Percentiles rank a stretch among this genome's conserved stretches.
phyloP scores from a whole-genome alignment of 805 yeast species.

The Saccharomycopsis babjevae region DNA sequence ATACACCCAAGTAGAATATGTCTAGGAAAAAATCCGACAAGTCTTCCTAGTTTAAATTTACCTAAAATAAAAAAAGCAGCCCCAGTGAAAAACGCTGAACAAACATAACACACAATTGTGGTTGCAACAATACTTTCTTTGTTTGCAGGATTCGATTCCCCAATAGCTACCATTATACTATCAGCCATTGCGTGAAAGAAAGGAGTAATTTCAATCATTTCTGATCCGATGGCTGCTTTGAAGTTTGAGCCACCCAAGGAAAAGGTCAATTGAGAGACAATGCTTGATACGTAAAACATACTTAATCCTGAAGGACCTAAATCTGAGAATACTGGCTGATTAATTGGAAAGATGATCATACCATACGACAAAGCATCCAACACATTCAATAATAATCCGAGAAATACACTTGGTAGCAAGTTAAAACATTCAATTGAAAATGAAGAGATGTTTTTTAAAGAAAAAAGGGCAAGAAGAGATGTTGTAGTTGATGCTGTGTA shows the following conservation, averaged over 20 bases:
- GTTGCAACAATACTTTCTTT: constrained; percentile 62
- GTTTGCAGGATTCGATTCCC: constrained; percentile 25
- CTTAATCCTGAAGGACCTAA: constrained; percentile 86
- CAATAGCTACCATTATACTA: constrained; percentile 48
- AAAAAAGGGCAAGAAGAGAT: not conserved
- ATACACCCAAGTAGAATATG: constrained; percentile 95
- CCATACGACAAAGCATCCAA: constrained; percentile 94
- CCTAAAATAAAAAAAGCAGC: constrained; percentile 69
- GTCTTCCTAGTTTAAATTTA: constrained; percentile 64
- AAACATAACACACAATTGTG: constrained; percentile 74
- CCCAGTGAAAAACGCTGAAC: constrained; percentile 82
- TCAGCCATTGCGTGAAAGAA: constrained; percentile 94
- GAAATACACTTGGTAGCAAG: constrained; percentile 60
- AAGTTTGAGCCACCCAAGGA: constrained; percentile 89
- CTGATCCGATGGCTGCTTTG: constrained; percentile 87
- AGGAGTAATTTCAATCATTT: constrained; percentile 98
- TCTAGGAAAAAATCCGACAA: constrained; percentile 92
- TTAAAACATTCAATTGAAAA: not conserved
- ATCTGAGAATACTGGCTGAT: constrained; percentile 63
- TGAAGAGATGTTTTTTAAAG: not conserved
- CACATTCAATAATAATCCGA: constrained; percentile 78
- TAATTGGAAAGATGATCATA: constrained; percentile 92
- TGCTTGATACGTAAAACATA: constrained; percentile 86
- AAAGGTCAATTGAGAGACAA: constrained; percentile 80
- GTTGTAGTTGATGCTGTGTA: not conserved